Conservation (phyloP, 495 filamentous ascomycete species). For the Xylaria longipes region DNA sequence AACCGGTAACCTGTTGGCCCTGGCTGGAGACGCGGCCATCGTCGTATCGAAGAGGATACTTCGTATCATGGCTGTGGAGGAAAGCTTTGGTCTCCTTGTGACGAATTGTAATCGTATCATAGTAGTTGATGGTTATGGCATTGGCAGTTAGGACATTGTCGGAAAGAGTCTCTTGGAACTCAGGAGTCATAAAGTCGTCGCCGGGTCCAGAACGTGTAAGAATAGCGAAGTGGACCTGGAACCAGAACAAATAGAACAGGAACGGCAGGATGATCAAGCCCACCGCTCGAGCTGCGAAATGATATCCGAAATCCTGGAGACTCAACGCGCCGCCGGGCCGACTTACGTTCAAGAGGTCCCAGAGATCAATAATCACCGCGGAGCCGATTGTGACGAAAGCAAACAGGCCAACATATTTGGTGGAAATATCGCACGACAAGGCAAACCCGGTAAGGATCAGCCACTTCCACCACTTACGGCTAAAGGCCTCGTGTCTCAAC, state of each 20-base stretch:
- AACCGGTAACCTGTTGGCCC: conserved; percentile 97
- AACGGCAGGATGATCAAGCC: conserved; percentile 90
- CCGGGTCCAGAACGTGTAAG: conserved; percentile 88
- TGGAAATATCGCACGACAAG: conserved; percentile 96
- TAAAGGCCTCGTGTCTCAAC: conserved; percentile 85
- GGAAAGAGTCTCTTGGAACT: conserved; percentile 94
- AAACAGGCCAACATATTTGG: conserved; percentile 96
- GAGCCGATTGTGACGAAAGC: conserved; percentile 97
- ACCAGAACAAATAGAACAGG: conserved; percentile 99
- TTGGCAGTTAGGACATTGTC: conserved; percentile 92
- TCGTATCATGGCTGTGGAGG: conserved; percentile 89
- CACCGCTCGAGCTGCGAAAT: conserved; percentile 83
- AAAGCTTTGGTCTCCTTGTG: conserved; percentile 98
- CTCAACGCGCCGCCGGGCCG: conserved; percentile 77
- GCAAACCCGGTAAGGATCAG: conserved; percentile 91
- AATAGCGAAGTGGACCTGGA: conserved; percentile 97
- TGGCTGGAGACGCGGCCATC: conserved; percentile 97
- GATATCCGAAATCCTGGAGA: conserved; percentile 81
- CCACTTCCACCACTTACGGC: conserved; percentile 99
- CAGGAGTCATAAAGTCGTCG: conserved; percentile 98
- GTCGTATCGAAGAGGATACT: conserved; percentile 92
- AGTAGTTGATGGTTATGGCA: conserved; percentile 85
- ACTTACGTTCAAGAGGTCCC: conserved; percentile 90
- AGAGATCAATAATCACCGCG: conserved; percentile 91
- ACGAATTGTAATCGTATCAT: conserved; percentile 82